These are phyloP conservation scores for Claviceps monticola DNA, from an alignment of 2,329 filamentous ascomycete species.

Conservation along the genomic window DNA sequence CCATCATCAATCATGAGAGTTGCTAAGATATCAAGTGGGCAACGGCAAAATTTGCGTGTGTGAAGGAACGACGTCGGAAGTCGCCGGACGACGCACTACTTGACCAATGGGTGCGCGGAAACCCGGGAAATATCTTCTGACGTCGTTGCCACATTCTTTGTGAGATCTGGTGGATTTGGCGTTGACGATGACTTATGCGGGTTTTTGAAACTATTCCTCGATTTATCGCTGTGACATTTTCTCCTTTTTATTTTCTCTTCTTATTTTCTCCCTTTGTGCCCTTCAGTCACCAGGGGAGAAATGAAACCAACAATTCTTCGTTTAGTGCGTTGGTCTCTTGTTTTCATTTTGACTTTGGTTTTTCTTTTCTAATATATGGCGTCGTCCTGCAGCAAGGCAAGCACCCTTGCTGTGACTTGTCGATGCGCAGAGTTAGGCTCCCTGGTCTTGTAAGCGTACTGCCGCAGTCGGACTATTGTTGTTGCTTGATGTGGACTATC, in stretches of 20 bases:
- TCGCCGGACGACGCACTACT: neutral
- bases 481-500: no score
- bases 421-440: neutral
- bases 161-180: constrained; percentile 29
- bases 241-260: neutral
- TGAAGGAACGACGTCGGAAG: neutral
- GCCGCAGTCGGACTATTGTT: no score
- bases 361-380: neutral
- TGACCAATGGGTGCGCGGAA: constrained; percentile 10
- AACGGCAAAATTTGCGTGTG: neutral
- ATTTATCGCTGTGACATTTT: constrained; percentile 11
- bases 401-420: neutral
- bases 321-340: neutral
- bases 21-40: constrained; percentile 7
- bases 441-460: no score
- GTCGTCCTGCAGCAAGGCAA: neutral
- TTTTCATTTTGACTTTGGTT: neutral
- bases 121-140: constrained; percentile 13
- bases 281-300: neutral
- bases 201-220: neutral
- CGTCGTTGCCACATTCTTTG: constrained; percentile 23
- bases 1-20: constrained; percentile 57
- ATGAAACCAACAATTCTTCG: neutral
- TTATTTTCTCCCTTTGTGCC: neutral
- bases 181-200: constrained; percentile 24